These are phyloP conservation scores for Botryotinia narcissicola DNA, from an alignment of 2,329 filamentous ascomycete species.

Conservation along the genomic window DNA sequence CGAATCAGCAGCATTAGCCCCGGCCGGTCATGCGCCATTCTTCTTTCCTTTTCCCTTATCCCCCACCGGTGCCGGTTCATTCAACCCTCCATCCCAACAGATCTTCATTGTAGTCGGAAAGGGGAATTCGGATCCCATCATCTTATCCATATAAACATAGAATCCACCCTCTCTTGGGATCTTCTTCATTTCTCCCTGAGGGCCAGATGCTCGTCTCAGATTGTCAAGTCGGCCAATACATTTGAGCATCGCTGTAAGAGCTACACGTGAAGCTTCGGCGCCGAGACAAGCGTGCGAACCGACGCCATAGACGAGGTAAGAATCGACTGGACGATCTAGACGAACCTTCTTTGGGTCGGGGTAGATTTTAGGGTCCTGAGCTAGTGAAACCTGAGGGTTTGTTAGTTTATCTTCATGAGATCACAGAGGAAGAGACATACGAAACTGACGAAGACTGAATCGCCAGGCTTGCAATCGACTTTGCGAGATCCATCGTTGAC, in stretches of 20 bases:
- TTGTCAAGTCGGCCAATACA: conserved; percentile 22
- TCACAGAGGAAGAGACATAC: not conserved
- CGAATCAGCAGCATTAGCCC: not conserved
- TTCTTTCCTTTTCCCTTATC: conserved; percentile 5
- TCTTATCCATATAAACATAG: conserved; percentile 22
- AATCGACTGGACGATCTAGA: conserved; percentile 59
- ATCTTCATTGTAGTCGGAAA: conserved; percentile 42
- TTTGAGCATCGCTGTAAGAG: conserved; percentile 55
- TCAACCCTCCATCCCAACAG: conserved; percentile 27
- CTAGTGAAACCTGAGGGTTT: conserved; percentile 4
- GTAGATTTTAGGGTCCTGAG: conserved; percentile 53
- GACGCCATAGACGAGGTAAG: conserved; percentile 62
- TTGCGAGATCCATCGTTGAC: conserved; percentile 16
- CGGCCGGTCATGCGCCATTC: not conserved
- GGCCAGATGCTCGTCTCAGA: conserved; percentile 21
- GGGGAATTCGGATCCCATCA: conserved; percentile 53
- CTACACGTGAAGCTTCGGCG: conserved; percentile 42
- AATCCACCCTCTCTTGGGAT: conserved; percentile 20
- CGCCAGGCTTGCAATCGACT: conserved; percentile 16
- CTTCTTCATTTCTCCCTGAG: conserved; percentile 24
- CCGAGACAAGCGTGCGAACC: conserved; percentile 64
- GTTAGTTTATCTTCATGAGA: not conserved
- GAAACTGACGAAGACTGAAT: conserved; percentile 17
- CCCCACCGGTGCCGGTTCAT: conserved; percentile 1
- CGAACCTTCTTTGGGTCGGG: conserved; percentile 59